Conservation (phyloP, 345 rosid species). For the Pistacia integerrima region DNA sequence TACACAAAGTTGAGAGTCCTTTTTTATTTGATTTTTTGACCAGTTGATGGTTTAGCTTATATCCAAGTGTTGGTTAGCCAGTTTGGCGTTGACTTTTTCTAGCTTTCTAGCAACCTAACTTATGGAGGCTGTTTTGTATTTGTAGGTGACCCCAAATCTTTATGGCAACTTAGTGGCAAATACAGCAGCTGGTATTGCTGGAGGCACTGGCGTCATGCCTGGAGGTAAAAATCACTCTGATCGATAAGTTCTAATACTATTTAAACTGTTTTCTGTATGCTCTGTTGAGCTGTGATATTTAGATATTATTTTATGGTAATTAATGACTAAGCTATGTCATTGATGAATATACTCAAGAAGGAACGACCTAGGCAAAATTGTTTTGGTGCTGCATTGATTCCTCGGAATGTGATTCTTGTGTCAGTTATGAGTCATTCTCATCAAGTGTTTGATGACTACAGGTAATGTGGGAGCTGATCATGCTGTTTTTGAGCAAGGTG, state of each 20-base stretch:
- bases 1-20: too few relatives aligned
- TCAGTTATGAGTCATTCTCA: not conserved
- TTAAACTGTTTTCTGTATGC: not conserved
- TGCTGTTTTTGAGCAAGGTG: slow-evolving; percentile 98
- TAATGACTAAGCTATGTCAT: not conserved
- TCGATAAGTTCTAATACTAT: not conserved
- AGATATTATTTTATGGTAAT: not conserved
- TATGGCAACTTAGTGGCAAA: slow-evolving; percentile 88
- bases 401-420: not conserved
- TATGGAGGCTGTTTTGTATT: slow-evolving; percentile 12
- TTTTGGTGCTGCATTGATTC: not conserved
- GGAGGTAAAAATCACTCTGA: slow-evolving; percentile 62
- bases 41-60: not conserved
- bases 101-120: not conserved
- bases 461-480: slow-evolving; percentile 93
- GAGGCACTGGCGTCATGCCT: slow-evolving; percentile 98
- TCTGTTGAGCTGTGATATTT: not conserved
- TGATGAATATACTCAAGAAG: not conserved
- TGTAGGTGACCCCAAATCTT: slow-evolving; percentile 91
- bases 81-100: not conserved
- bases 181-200: slow-evolving; percentile 92
- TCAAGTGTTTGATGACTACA: slow-evolving; percentile 25
- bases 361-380: not conserved
- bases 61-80: too few relatives aligned
- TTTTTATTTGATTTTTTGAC: too few relatives aligned